A percentile compares a stretch with the other conserved stretches of the same genome.
These are phyloP conservation scores for Rhodosporidiobolus odoratus DNA, from an alignment of 768 basidiomycete species.

Conservation along the genomic window DNA sequence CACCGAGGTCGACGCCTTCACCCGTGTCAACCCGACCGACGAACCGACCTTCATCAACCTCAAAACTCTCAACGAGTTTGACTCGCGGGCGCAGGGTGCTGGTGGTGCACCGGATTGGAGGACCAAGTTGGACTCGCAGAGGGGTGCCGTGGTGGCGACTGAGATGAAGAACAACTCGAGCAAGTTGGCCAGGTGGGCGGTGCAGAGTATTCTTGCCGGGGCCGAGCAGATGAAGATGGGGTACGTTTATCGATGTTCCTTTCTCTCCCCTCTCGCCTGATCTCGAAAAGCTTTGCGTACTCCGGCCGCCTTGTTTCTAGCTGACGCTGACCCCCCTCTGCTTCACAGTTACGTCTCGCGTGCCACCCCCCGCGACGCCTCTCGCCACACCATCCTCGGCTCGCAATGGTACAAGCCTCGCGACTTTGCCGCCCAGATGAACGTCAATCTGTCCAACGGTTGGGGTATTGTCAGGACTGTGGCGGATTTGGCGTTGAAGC, in stretches of 20 bases:
- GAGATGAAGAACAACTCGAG: slow-evolving; percentile 99
- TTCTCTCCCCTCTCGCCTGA: not conserved
- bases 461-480: slow-evolving; percentile 98
- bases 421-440: slow-evolving; percentile 91
- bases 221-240: slow-evolving; percentile 97
- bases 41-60: slow-evolving; percentile 75
- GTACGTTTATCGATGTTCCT: slow-evolving; percentile 51
- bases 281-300: too few species aligned
- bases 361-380: slow-evolving; percentile 85
- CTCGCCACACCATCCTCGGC: slow-evolving; percentile 90
- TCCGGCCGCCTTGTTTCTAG: too few species aligned
- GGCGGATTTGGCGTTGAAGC: slow-evolving; percentile 87
- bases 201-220: slow-evolving; percentile 88
- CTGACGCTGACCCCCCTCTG: too few species aligned
- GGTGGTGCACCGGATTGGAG: slow-evolving; percentile 99
- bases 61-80: slow-evolving; percentile 94
- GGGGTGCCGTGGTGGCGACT: slow-evolving; percentile 94
- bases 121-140: slow-evolving; percentile 88
- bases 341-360: slow-evolving; percentile 80
- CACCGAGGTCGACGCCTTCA: slow-evolving; percentile 91
- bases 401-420: slow-evolving; percentile 88
- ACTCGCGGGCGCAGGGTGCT: slow-evolving; percentile 77
- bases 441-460: slow-evolving; percentile 88
- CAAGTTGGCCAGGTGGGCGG: slow-evolving; percentile 95
- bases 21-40: slow-evolving; percentile 47